Percentiles rank a stretch among this genome's conserved stretches.
Evolutionary conservation across 2,329 filamentous ascomycete genomes (phyloP).

Genomic region (Xylaria sp.): DNA sequence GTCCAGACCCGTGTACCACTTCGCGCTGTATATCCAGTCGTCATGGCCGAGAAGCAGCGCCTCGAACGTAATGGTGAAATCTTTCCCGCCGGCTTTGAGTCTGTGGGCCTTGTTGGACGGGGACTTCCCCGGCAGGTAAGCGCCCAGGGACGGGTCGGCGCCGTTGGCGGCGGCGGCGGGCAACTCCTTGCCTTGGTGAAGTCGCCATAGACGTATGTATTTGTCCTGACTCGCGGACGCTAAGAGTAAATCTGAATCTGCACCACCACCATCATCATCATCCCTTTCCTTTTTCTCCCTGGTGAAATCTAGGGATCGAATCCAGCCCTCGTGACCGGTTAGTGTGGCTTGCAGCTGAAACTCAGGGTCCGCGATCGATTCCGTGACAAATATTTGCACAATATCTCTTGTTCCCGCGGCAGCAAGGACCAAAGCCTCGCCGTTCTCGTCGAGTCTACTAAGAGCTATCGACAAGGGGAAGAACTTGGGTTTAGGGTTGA

Average conservation of each 20-base stretch:
- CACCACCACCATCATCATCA: slow-evolving; percentile 32
- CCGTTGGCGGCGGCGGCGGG: slow-evolving; percentile 65
- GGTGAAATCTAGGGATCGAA: slow-evolving; percentile 84
- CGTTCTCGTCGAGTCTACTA: slow-evolving; percentile 63
- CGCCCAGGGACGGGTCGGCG: slow-evolving; percentile 66
- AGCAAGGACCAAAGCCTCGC: slow-evolving; percentile 73
- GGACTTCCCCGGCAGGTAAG: slow-evolving; percentile 73
- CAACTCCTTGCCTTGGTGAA: slow-evolving; percentile 76
- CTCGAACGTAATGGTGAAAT: slow-evolving; percentile 90
- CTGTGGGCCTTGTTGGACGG: slow-evolving; percentile 90
- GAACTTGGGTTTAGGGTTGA: slow-evolving; percentile 79
- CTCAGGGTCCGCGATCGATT: slow-evolving; percentile 53
- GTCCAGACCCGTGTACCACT: slow-evolving; percentile 70
- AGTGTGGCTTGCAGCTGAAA: slow-evolving; percentile 82
- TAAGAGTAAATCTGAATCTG: slow-evolving; percentile 76
- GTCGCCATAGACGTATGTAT: slow-evolving; percentile 92
- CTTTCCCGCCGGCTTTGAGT: slow-evolving; percentile 68
- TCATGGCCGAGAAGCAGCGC: slow-evolving; percentile 94
- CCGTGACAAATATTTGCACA: slow-evolving; percentile 81
- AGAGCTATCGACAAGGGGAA: slow-evolving; percentile 84
- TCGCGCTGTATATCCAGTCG: slow-evolving; percentile 95
- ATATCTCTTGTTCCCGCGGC: slow-evolving; percentile 84
- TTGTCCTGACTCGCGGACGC: slow-evolving; percentile 97
- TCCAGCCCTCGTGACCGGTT: slow-evolving; percentile 93
- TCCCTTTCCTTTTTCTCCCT: slow-evolving; percentile 59